Conservation (phyloP, 2,329 filamentous ascomycete genomes). For the Trichoderma atroviride region DNA sequence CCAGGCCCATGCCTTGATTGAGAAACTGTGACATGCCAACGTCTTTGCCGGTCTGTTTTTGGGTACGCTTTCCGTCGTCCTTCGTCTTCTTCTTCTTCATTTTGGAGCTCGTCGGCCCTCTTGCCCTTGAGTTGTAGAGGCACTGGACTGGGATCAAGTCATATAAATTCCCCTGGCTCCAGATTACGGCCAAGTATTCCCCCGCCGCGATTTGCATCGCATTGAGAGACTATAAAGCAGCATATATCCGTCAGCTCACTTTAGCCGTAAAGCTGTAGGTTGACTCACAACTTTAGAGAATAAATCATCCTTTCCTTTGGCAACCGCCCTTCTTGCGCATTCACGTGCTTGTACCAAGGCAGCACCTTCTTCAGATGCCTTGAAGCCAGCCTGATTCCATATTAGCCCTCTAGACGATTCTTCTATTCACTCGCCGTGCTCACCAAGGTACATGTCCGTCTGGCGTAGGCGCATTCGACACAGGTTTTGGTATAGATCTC, state of each 20-base stretch:
- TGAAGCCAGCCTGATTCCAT: neutral
- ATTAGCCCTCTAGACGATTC: neutral
- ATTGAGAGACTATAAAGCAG: neutral
- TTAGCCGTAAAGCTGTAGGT: neutral
- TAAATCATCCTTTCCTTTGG: neutral
- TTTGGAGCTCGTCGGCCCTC: neutral
- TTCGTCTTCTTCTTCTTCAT: neutral
- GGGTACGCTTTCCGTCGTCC: neutral
- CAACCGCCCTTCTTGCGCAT: neutral
- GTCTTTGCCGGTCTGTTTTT: neutral
- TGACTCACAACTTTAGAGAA: neutral
- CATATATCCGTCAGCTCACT: neutral
- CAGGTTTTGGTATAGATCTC: neutral
- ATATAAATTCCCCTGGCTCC: neutral
- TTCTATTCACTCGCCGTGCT: neutral
- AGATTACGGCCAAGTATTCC: neutral
- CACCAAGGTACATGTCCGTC: neutral
- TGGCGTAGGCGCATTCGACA: neutral
- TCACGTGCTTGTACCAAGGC: neutral
- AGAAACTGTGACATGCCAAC: neutral
- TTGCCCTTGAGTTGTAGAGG: neutral
- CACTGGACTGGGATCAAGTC: neutral
- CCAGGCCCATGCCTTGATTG: neutral
- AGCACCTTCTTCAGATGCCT: neutral
- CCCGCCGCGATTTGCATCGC: neutral